Evolutionary conservation across 225 moss, liverwort and hornwort species (phyloP).

Genomic region (Pleurozium schreberi): DNA sequence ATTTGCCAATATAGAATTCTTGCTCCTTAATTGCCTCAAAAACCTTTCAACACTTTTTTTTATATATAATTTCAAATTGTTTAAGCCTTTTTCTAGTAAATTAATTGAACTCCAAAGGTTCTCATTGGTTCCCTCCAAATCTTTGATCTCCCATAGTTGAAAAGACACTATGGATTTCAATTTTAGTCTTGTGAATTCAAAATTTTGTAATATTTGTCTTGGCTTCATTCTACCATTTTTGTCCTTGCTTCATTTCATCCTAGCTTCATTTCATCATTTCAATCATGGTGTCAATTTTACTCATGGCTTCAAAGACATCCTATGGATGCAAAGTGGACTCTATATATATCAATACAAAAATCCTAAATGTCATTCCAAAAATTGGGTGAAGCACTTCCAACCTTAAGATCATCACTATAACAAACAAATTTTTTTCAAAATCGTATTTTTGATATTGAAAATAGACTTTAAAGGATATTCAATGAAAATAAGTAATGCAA

Average conservation of each 20-base stretch:
- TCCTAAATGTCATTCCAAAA: not conserved
- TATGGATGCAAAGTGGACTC: not conserved
- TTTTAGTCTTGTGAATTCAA: no score
- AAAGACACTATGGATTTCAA: not conserved
- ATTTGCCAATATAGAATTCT: not conserved
- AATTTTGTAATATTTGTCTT: no score
- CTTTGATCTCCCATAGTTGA: not conserved
- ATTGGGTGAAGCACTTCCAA: not conserved
- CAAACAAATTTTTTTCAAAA: not conserved
- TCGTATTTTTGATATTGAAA: not conserved
- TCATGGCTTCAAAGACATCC: not conserved
- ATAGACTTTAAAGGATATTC: not conserved
- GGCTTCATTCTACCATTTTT: no score
- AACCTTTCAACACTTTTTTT: not conserved
- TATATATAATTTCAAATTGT: no score
- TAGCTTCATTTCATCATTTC: not conserved
- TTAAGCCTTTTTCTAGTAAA: not conserved
- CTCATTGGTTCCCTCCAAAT: no score
- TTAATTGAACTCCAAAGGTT: not conserved
- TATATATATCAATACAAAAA: not conserved
- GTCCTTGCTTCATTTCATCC: no score
- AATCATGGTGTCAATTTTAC: not conserved
- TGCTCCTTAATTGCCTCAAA: no score
- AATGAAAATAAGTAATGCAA: not conserved
- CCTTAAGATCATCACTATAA: fast-evolving